These are phyloP conservation scores for Entomortierella lignicola DNA, from an alignment of 192 early-diverging fungal species.

Conservation along the genomic window DNA sequence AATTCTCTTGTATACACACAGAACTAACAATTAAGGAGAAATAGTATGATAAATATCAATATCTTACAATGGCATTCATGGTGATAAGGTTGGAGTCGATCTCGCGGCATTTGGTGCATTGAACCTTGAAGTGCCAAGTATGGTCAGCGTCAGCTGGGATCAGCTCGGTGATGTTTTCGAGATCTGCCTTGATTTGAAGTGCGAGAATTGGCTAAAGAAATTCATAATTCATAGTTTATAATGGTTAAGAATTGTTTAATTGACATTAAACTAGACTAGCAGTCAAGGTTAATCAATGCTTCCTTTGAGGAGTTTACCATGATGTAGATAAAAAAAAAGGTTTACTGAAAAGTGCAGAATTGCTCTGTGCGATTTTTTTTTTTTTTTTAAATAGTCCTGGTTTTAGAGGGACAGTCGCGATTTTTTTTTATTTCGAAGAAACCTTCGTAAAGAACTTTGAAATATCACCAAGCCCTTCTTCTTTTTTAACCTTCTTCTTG, in stretches of 20 bases:
- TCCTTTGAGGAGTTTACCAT: no score
- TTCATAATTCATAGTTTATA: no score
- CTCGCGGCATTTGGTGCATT: slow-evolving; percentile 87
- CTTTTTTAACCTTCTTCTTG: slow-evolving; percentile 30
- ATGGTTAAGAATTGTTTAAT: no score
- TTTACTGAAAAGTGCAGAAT: no score
- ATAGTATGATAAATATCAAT: background rate
- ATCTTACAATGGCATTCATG: slow-evolving; percentile 65
- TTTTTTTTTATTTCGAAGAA: background rate
- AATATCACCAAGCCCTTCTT: slow-evolving; percentile 2
- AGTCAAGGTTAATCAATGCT: no score
- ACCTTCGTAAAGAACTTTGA: slow-evolving; percentile 20
- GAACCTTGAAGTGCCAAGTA: slow-evolving; percentile 78
- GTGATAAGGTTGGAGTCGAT: slow-evolving; percentile 73
- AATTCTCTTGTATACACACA: no score
- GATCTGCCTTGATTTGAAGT: slow-evolving; percentile 80
- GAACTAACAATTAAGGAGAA: background rate
- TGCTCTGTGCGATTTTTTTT: no score
- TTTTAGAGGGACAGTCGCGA: background rate
- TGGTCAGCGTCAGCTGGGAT: slow-evolving; percentile 68
- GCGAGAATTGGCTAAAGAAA: slow-evolving; percentile 59
- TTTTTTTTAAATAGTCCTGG: background rate
- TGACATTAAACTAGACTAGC: no score
- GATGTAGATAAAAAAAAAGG: no score
- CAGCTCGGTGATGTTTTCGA: slow-evolving; percentile 85